Conservation (phyloP, 805 yeast genomes). For the Middelhovenomyces tepae region DNA sequence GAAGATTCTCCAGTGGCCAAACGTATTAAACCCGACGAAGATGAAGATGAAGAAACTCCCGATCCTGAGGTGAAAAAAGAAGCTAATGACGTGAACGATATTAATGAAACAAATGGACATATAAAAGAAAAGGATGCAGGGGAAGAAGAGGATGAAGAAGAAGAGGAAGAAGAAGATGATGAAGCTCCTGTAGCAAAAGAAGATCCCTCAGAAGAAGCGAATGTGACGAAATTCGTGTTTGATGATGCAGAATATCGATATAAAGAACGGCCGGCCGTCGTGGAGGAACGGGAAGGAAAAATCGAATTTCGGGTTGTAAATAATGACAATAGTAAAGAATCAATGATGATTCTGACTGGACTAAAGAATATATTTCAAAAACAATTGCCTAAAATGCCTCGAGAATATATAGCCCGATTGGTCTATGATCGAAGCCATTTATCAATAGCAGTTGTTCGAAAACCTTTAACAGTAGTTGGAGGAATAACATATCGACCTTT, state of each 20-base stretch:
- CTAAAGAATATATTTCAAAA: conserved; percentile 92
- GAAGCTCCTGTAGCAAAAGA: conserved; percentile 9
- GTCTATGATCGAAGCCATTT: conserved; percentile 92
- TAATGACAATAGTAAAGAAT: conserved; percentile 83
- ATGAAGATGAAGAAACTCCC: conserved; percentile 22
- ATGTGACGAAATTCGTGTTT: conserved; percentile 44
- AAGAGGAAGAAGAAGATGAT: conserved; percentile 20
- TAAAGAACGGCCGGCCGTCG: conserved; percentile 87
- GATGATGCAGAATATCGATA: conserved; percentile 77
- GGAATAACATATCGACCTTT: conserved; percentile 97
- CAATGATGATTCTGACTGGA: conserved; percentile 87
- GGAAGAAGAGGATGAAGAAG: conserved; percentile 17
- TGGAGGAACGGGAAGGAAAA: conserved; percentile 87
- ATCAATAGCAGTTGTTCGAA: conserved; percentile 91
- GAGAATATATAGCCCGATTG: conserved; percentile 88
- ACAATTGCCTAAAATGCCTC: conserved; percentile 97
- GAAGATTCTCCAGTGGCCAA: no score
- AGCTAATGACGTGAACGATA: conserved; percentile 8
- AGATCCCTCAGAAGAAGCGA: conserved; percentile 25
- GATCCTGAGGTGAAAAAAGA: conserved; percentile 2
- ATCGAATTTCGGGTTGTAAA: conserved; percentile 95
- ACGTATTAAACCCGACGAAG: conserved; percentile 17
- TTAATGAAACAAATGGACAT: conserved; percentile 15
- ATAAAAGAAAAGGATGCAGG: conserved; percentile 19
- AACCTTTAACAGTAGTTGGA: conserved; percentile 92